phyloP scores from a whole-genome alignment of 1,284 basidiomycete species.

The Rhodofomes roseus region DNA sequence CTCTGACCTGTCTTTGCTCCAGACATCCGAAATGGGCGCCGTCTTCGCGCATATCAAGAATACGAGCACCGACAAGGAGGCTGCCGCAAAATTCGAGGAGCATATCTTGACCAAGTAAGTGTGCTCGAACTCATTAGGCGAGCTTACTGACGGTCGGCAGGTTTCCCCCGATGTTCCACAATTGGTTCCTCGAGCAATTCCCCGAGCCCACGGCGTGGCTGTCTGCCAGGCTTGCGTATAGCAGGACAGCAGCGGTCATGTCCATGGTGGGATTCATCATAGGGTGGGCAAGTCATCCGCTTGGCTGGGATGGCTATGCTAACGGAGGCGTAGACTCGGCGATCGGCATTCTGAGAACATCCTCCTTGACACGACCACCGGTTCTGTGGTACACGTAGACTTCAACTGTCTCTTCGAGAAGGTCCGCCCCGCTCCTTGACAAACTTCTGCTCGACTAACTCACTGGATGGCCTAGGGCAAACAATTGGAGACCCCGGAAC shows the following conservation, averaged over 20 bases:
- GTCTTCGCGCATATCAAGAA: constrained; percentile 58
- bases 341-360: constrained; percentile 99
- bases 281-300: constrained; percentile 55
- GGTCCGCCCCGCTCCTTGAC: constrained; percentile 35
- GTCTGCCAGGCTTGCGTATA: constrained; percentile 82
- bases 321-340: constrained; percentile 67
- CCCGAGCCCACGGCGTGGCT: constrained; percentile 97
- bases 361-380: constrained; percentile 84
- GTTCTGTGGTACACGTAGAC: constrained; percentile 96
- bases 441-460: not conserved
- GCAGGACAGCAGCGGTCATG: constrained; percentile 94
- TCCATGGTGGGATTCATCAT: constrained; percentile 98
- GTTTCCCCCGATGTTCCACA: constrained; percentile 87
- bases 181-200: constrained; percentile 97
- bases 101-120: constrained; percentile 61
- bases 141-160: constrained; percentile 30
- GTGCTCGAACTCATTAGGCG: too few relatives aligned
- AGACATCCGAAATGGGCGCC: constrained; percentile 47
- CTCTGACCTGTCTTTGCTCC: constrained; percentile 17
- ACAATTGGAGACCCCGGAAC: constrained; percentile 86
- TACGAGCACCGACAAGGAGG: constrained; percentile 40
- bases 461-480: constrained; percentile 57
- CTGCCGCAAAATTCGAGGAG: constrained; percentile 56
- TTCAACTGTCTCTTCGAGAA: constrained; percentile 99
- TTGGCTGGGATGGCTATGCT: not conserved